These are phyloP conservation scores for Apiospora koreana DNA, from an alignment of 2,329 filamentous ascomycete genomes.

Conservation along the genomic window DNA sequence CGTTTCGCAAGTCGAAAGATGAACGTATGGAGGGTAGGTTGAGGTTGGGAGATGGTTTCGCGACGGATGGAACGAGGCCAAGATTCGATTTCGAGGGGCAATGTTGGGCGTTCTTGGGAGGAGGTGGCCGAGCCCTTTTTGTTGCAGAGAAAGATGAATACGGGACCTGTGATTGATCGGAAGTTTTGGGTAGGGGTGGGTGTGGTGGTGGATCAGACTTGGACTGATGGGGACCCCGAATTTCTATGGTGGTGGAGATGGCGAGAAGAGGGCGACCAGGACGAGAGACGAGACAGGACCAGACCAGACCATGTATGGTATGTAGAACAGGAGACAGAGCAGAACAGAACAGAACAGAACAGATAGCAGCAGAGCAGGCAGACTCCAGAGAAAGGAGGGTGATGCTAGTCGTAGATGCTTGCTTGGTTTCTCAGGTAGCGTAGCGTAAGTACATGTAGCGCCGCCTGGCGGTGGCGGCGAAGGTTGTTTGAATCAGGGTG, in stretches of 20 bases:
- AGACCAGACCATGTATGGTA: too few relatives aligned
- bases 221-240: constrained; percentile 12
- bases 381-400: neutral
- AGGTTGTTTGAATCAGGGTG: constrained; percentile 6
- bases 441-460: neutral
- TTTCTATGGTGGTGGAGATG: constrained; percentile 11
- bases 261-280: neutral
- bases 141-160: neutral
- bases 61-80: constrained; percentile 7
- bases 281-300: too few relatives aligned
- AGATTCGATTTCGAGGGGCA: constrained; percentile 4
- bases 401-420: neutral
- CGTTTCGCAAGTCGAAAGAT: constrained; percentile 5
- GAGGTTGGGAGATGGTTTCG: neutral
- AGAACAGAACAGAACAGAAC: neutral
- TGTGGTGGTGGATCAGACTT: neutral
- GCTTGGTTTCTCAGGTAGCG: neutral
- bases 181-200: constrained; percentile 8
- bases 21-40: neutral
- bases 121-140: constrained; percentile 6
- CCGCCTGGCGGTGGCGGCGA: constrained; percentile 1
- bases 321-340: too few relatives aligned
- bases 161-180: constrained; percentile 5
- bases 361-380: neutral
- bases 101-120: constrained; percentile 4